phyloP scores from a whole-genome alignment of 768 basidiomycete species.

The Gymnopilus junonius region DNA sequence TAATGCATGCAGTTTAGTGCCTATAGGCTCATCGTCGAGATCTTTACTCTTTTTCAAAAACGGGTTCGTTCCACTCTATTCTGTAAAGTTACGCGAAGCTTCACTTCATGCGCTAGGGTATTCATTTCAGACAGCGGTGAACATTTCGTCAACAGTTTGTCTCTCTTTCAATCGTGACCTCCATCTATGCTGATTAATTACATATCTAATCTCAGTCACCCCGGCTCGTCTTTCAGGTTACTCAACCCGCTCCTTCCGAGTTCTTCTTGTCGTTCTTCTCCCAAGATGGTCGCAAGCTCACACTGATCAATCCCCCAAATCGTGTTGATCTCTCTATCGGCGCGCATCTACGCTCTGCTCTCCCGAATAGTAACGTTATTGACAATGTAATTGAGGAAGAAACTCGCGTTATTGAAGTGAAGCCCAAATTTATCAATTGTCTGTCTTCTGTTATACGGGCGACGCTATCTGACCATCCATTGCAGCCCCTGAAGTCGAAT shows the following conservation, averaged over 20 bases:
- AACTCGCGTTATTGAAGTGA: slow-evolving; percentile 60
- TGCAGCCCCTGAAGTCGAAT: slow-evolving; percentile 49
- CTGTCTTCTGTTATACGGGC: background rate
- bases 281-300: slow-evolving; percentile 59
- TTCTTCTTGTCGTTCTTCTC: slow-evolving; percentile 75
- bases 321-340: slow-evolving; percentile 45
- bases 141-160: slow-evolving; percentile 56
- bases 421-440: slow-evolving; percentile 37
- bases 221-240: slow-evolving; percentile 69
- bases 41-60: slow-evolving; percentile 64
- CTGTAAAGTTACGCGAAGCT: background rate
- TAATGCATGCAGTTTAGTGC: slow-evolving; percentile 40
- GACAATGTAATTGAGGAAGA: slow-evolving; percentile 53
- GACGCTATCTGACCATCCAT: background rate
- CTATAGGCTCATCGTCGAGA: slow-evolving; percentile 59
- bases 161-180: background rate
- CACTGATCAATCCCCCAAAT: slow-evolving; percentile 48
- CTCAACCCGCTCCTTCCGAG: slow-evolving; percentile 43
- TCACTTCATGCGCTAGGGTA: slow-evolving; percentile 57
- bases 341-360: slow-evolving; percentile 38
- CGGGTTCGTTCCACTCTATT: slow-evolving; percentile 46
- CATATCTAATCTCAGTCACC: slow-evolving; percentile 46
- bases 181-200: slow-evolving; percentile 2
- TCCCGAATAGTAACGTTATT: slow-evolving; percentile 38
- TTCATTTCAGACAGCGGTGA: slow-evolving; percentile 66